phyloP scores from a whole-genome alignment of 352 stramenopile genomes.

The Pythium pyrilobum region DNA sequence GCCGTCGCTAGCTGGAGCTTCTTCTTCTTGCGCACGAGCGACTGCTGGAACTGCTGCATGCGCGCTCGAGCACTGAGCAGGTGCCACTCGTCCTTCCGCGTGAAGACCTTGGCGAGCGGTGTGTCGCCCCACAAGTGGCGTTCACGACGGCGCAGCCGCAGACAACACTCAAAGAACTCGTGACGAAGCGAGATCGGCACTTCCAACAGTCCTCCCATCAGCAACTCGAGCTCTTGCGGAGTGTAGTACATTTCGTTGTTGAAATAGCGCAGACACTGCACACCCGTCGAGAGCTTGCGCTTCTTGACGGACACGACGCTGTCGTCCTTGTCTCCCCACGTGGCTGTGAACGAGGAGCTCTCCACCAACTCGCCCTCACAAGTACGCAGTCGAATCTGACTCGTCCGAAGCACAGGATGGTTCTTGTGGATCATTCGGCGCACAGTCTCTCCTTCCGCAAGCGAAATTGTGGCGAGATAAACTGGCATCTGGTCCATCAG shows the following conservation, averaged over 20 bases:
- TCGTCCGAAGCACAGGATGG: constrained; percentile 67
- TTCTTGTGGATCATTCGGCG: constrained; percentile 93
- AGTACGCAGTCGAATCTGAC: constrained; percentile 65
- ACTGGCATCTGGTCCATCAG: constrained; percentile 40
- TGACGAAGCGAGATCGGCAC: constrained; percentile 68
- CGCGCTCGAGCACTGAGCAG: constrained; percentile 71
- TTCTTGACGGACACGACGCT: constrained; percentile 4
- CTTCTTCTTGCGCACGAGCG: constrained; percentile 51
- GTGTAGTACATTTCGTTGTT: constrained; percentile 99
- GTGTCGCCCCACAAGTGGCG: constrained; percentile 94
- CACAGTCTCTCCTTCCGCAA: constrained; percentile 97
- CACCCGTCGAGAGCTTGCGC: constrained; percentile 35
- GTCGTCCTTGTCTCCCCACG: constrained; percentile 27
- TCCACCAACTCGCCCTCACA: constrained; percentile 79
- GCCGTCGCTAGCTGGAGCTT: constrained; percentile 43
- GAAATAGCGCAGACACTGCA: constrained; percentile 96
- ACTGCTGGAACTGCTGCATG: constrained; percentile 83
- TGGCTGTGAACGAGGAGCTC: constrained; percentile 65
- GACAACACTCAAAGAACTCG: constrained; percentile 78
- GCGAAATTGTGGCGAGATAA: constrained; percentile 94
- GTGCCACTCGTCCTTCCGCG: constrained; percentile 96
- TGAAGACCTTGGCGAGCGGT: constrained; percentile 97
- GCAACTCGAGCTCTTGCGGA: constrained; percentile 88
- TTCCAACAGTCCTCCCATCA: constrained; percentile 70
- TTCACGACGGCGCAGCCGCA: constrained; percentile 93